These are phyloP conservation scores for Oryza australiensis DNA, from an alignment of 176 grass and related monocot species.

Conservation along the genomic window DNA sequence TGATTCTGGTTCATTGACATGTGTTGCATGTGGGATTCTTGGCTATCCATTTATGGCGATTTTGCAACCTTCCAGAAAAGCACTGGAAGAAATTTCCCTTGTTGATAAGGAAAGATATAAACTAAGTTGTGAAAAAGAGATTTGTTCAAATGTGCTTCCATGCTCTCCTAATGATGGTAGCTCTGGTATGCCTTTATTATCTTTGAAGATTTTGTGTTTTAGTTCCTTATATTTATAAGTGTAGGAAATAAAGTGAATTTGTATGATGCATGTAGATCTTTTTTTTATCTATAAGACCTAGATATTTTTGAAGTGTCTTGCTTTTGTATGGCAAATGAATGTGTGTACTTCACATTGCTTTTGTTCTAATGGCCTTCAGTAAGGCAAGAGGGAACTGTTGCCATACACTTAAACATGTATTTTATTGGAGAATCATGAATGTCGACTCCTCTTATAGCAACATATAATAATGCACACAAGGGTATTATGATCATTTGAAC, in stretches of 20 bases:
- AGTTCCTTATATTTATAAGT: not conserved
- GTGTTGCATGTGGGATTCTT: constrained; percentile 98
- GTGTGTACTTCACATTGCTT: not conserved
- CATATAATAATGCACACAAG: not conserved
- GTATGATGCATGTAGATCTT: constrained; percentile 10
- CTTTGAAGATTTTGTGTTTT: constrained; percentile 6
- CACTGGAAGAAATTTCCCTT: constrained; percentile 64
- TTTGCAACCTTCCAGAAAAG: constrained; percentile 78
- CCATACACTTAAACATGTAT: not conserved
- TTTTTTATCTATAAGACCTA: not conserved
- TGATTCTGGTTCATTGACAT: constrained; percentile 96
- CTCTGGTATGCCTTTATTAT: constrained; percentile 38
- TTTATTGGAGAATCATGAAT: not conserved
- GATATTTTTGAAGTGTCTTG: not conserved
- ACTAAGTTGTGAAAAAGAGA: constrained; percentile 38
- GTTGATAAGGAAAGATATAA: constrained; percentile 36
- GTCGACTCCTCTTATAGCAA: not conserved
- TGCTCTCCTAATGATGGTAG: constrained; percentile 15
- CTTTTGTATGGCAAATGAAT: not conserved
- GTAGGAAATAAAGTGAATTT: not conserved
- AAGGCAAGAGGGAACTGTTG: not conserved
- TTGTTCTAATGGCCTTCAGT: not conserved
- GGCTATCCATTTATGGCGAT: constrained; percentile 98
- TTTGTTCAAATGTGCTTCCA: constrained; percentile 30
- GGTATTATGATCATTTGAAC: not conserved